Conservation (phyloP, 192 early-diverging fungal genomes). For the Podila horticola region DNA sequence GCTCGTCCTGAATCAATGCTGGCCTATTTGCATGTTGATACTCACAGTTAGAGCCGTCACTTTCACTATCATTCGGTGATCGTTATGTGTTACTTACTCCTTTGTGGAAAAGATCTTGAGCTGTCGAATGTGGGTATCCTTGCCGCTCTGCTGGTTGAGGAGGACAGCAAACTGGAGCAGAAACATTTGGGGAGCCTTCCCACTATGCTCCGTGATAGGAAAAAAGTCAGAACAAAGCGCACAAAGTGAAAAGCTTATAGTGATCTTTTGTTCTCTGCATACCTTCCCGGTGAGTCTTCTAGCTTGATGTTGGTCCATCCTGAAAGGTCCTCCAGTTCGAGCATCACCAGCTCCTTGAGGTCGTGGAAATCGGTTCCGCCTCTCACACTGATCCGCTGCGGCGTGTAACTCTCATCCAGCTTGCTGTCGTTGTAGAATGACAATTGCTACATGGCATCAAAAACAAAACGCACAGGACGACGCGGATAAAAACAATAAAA, state of each 20-base stretch:
- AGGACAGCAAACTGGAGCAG: slow-evolving; percentile 77
- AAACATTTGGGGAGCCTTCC: slow-evolving; percentile 67
- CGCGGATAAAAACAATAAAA: neutral
- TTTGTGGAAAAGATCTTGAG: slow-evolving; percentile 70
- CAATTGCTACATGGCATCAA: slow-evolving; percentile 54
- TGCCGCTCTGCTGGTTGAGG: slow-evolving; percentile 82
- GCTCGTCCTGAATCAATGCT: slow-evolving; percentile 42
- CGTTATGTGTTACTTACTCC: slow-evolving; percentile 57
- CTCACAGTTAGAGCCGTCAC: no score
- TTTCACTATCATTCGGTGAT: neutral
- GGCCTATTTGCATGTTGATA: slow-evolving; percentile 12
- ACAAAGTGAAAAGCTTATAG: neutral
- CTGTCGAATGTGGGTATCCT: slow-evolving; percentile 86
- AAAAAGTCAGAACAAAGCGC: neutral
- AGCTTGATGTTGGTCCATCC: slow-evolving; percentile 80
- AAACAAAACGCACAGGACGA: neutral
- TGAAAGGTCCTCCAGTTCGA: slow-evolving; percentile 65
- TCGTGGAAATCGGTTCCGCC: slow-evolving; percentile 76
- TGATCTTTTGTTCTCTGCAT: neutral
- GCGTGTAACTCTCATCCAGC: slow-evolving; percentile 89
- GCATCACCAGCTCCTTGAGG: slow-evolving; percentile 65
- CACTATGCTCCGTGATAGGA: slow-evolving; percentile 6
- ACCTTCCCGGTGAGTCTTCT: slow-evolving; percentile 52
- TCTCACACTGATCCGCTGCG: slow-evolving; percentile 68
- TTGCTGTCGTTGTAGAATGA: slow-evolving; percentile 75